Percentiles rank a stretch among this genome's conserved stretches.
phyloP scores from a whole-genome alignment of 2,329 filamentous ascomycete species.

The Cryphonectria carpinicola region DNA sequence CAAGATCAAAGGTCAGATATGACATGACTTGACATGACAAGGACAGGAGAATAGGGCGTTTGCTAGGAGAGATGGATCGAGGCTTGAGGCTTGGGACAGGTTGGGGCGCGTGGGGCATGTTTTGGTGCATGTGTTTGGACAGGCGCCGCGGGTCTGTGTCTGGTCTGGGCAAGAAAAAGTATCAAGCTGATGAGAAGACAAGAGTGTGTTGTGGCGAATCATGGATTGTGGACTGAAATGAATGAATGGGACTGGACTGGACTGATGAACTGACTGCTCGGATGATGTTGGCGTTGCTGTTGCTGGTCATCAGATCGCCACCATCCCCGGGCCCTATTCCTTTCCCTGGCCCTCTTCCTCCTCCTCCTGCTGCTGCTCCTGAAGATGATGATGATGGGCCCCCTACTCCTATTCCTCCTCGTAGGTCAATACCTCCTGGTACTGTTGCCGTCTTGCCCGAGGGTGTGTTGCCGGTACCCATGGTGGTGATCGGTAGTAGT shows the following conservation, averaged over 20 bases:
- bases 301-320: constrained; percentile 17
- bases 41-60: not conserved
- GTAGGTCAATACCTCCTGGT: not conserved
- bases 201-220: not conserved
- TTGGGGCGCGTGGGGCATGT: not conserved
- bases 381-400: not conserved
- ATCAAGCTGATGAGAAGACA: not conserved
- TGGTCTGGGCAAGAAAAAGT: not conserved
- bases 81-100: not conserved
- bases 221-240: not conserved
- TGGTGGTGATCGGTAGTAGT: constrained; percentile 6
- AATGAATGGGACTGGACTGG: not conserved
- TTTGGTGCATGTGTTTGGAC: constrained; percentile 9
- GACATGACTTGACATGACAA: not conserved
- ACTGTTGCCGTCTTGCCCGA: constrained; percentile 9
- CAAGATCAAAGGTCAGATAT: not conserved
- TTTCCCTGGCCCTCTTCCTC: not conserved
- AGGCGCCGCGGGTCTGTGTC: not conserved
- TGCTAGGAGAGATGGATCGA: not conserved
- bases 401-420: not conserved
- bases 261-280: constrained; percentile 26
- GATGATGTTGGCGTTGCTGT: constrained; percentile 20
- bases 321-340: constrained; percentile 15
- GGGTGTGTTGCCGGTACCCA: constrained; percentile 19
- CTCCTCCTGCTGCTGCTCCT: not conserved